Evolutionary conservation across 768 basidiomycete species (phyloP), one percentile per base, ranked within the genome.

Genomic region (Suillus hirtellus): DNA sequence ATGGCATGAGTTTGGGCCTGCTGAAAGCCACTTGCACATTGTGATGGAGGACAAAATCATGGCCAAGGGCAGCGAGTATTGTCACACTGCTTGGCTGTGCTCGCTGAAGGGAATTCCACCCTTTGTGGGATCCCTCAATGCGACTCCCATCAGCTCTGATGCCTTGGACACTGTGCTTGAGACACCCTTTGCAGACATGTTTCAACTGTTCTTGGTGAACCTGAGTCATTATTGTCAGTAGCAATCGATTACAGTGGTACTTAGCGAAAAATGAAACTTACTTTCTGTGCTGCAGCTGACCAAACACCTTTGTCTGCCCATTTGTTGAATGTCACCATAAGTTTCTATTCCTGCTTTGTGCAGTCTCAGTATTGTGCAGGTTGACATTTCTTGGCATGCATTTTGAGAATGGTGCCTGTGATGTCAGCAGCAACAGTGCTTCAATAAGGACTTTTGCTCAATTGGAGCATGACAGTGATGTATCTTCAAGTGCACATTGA

Each of bases 81-180:
- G 55, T 64, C 0, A 77, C 46, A 1, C 75, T 71, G 35, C 72
- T 70, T 0, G 75, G 66, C 17, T 66, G 58, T 1, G 67, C 55
- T 0, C 66, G 58, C 56, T 68, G 65, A 0, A 76, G 34, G 1
- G 59, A 35, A 43, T 75, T 75, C 73, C 71, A 75, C 0, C 64
- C 70, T 46, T 75, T 75, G 60, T 75, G 73, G 1, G 62, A 68
- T 0, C 70, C 72, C 34, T 76, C 70, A 12, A 76, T 75, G 1
- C 65, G 68, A 17, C 72, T 75, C 0, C 75, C 70, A 50, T 76
- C 70, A 0, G 71, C 62, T 0, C 38, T 43, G 5, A 75, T 63
- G 46, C 72, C 75, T 21, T 70, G 52, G 1, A 63, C 61, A 1
- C 55, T n/a, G 1, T 71, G 62, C 0, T 66, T 52, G 0, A 76